These are phyloP conservation scores for Sisymbrium irio DNA, from an alignment of 345 rosid genomes.

Conservation along the genomic window DNA sequence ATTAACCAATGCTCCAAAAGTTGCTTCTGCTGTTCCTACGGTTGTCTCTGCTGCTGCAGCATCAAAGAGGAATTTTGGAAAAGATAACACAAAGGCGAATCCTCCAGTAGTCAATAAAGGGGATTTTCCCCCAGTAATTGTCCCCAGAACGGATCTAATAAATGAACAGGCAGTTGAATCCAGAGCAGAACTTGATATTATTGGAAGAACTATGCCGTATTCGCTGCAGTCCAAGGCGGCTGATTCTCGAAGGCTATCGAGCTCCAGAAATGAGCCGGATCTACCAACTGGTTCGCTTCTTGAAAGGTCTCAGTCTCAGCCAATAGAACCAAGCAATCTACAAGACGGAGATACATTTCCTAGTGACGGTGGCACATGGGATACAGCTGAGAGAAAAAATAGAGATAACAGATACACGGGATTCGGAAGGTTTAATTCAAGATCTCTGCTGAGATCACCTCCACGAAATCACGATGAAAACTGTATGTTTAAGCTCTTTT, in stretches of 20 bases:
- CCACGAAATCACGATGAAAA: constrained; percentile 49
- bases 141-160: constrained; percentile 67
- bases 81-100: constrained; percentile 46
- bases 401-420: constrained; percentile 52
- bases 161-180: constrained; percentile 60
- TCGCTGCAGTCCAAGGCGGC: constrained; percentile 79
- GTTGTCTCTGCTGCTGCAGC: constrained; percentile 47
- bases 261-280: constrained; percentile 59
- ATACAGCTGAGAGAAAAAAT: constrained; percentile 48
- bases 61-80: constrained; percentile 53
- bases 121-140: constrained; percentile 65
- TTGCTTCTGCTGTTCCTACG: constrained; percentile 38
- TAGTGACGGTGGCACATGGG: constrained; percentile 44
- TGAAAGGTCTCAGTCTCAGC: constrained; percentile 46
- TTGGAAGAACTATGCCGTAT: constrained; percentile 95
- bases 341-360: constrained; percentile 46
- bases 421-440: constrained; percentile 46
- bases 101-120: constrained; percentile 50
- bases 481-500: constrained; percentile 47
- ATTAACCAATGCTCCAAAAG: constrained; percentile 44
- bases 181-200: constrained; percentile 74
- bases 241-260: constrained; percentile 58
- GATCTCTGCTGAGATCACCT: constrained; percentile 49
- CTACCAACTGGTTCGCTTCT: constrained; percentile 44
- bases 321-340: constrained; percentile 38